Percentiles rank a stretch among this genome's conserved stretches.
These are phyloP conservation scores for Claviceps sp. DNA, from an alignment of 2,329 filamentous ascomycete genomes.

Conservation along the genomic window DNA sequence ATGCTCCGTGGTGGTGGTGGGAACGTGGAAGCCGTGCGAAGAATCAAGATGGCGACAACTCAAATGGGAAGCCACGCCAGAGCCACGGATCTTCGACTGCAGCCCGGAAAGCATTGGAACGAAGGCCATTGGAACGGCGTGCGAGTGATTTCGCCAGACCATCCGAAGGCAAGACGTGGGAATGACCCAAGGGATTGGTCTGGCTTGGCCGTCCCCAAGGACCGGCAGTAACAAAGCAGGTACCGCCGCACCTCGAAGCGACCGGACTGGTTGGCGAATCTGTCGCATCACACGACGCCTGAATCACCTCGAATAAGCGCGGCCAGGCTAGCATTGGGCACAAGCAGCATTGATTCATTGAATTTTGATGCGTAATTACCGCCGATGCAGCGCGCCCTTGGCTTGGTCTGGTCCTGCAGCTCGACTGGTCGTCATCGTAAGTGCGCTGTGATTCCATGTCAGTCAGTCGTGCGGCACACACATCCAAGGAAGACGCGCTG, in stretches of 20 bases:
- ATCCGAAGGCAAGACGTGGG: background rate
- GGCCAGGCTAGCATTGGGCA: slow-evolving; percentile 17
- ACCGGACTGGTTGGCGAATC: background rate
- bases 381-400: background rate
- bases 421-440: background rate
- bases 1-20: background rate
- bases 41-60: background rate
- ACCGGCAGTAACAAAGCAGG: background rate
- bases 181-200: background rate
- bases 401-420: background rate
- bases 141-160: too few species aligned
- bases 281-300: background rate
- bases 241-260: background rate
- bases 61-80: background rate
- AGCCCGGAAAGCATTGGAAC: background rate
- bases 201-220: background rate
- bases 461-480: background rate
- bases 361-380: slow-evolving; percentile 6
- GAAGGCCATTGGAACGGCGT: too few species aligned
- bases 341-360: slow-evolving; percentile 11
- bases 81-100: background rate
- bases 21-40: background rate
- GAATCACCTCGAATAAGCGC: slow-evolving; percentile 14
- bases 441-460: background rate
- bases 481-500: background rate